A percentile compares a stretch with the other conserved stretches of the same genome.
Conservation (phyloP, 257 asterid species). For the Solanum lycopersicoides region DNA sequence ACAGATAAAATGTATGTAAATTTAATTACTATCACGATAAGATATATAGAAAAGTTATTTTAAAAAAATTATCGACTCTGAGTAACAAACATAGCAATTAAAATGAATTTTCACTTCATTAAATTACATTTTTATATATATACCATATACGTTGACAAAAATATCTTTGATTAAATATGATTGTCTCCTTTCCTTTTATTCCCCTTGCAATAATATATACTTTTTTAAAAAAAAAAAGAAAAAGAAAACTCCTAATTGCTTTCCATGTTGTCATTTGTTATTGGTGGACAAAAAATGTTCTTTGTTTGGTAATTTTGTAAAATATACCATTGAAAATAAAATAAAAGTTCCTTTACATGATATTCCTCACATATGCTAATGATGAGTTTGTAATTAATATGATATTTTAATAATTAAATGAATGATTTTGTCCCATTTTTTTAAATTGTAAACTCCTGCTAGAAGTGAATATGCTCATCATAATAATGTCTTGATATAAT, state of each 20-base stretch:
- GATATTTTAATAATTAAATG: neutral
- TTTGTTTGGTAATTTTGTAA: neutral
- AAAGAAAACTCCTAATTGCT: neutral
- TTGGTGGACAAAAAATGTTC: neutral
- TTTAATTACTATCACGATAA: fast-evolving
- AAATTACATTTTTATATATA: neutral
- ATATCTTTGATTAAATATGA: neutral
- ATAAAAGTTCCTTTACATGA: neutral
- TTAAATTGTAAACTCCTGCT: neutral
- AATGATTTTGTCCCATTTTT: neutral
- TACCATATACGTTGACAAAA: neutral
- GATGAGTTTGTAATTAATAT: neutral
- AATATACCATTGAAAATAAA: neutral
- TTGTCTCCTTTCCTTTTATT: neutral
- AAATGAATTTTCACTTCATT: neutral
- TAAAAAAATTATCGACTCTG: fast-evolving
- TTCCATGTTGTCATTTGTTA: neutral
- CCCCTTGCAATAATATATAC: neutral
- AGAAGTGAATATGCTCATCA: neutral
- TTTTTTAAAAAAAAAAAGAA: neutral
- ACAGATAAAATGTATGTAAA: fast-evolving
- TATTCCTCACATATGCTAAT: neutral
- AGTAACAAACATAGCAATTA: neutral
- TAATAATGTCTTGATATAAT: neutral
- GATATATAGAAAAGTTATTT: neutral